Conservation (phyloP, 495 filamentous ascomycete species). For the Aeminium ludgeri region DNA sequence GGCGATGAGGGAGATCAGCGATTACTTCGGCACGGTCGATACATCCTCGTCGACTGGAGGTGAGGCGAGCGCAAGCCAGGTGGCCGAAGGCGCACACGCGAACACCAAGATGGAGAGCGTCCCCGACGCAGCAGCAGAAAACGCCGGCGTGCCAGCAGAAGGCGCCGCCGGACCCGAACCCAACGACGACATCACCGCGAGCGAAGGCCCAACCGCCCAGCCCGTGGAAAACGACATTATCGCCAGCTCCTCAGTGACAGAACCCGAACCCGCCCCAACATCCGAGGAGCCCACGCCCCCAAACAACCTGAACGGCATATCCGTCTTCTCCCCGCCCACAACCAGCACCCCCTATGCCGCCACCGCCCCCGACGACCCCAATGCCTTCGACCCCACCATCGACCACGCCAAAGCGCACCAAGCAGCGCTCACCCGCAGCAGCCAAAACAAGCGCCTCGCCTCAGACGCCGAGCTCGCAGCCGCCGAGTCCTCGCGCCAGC, state of each 20-base stretch:
- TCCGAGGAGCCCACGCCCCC: constrained; percentile 19
- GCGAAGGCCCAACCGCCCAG: constrained; percentile 9
- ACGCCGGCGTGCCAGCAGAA: constrained; percentile 2
- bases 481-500: constrained; percentile 39
- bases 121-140: constrained; percentile 1
- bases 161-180: background rate
- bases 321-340: constrained; percentile 60
- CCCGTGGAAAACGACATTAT: constrained; percentile 12
- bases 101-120: background rate
- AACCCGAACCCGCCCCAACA: constrained; percentile 13
- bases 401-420: constrained; percentile 75
- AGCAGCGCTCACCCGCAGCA: constrained; percentile 42
- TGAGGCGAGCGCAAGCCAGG: constrained; percentile 4
- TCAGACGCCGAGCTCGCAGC: constrained; percentile 51
- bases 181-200: background rate
- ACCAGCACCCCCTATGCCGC: constrained; percentile 61
- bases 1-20: constrained; percentile 63
- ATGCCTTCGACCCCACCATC: constrained; percentile 66
- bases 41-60: constrained; percentile 1
- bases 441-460: constrained; percentile 50
- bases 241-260: constrained; percentile 10
- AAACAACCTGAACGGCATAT: constrained; percentile 29
- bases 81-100: background rate
- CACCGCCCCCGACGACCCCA: constrained; percentile 42
- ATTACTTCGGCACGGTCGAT: constrained; percentile 39